Evolutionary conservation across 257 asterid genomes (phyloP).

Genomic region (Thymus quinquecostatus): DNA sequence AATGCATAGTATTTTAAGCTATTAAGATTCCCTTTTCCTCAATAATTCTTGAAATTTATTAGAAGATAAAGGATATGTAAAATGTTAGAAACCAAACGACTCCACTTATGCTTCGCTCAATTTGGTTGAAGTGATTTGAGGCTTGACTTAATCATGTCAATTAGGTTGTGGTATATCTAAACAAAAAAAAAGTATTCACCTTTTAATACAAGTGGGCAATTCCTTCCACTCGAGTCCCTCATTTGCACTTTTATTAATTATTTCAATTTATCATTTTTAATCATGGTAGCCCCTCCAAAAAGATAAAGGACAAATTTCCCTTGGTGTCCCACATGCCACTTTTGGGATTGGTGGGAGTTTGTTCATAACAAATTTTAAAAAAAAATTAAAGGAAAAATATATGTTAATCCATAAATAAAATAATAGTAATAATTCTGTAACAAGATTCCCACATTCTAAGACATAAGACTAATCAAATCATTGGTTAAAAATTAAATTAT

Average conservation of each 20-base stretch:
- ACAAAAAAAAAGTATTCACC: too few species aligned
- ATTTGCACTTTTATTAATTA: background rate
- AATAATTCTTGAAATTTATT: too few species aligned
- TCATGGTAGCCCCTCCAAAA: background rate
- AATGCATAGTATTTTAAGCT: too few species aligned
- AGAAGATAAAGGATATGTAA: too few species aligned
- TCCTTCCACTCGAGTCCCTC: background rate
- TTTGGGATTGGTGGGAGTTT: constrained; percentile 10
- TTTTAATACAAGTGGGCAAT: background rate
- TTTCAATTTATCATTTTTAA: background rate
- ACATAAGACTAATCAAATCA: too few species aligned
- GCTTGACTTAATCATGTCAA: background rate
- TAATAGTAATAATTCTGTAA: too few species aligned
- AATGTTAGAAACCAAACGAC: too few species aligned
- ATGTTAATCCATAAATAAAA: background rate
- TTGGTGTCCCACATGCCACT: background rate
- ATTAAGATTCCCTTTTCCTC: background rate
- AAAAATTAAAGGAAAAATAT: background rate
- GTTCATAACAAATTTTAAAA: background rate
- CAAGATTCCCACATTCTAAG: too few species aligned
- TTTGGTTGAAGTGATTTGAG: background rate
- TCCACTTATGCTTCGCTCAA: too few species aligned
- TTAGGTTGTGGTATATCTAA: too few species aligned
- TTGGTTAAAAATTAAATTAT: too few species aligned
- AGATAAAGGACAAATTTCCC: background rate